These are phyloP conservation scores for Backusella psychrophila DNA, from an alignment of 192 early-diverging fungal species.

Conservation along the genomic window DNA sequence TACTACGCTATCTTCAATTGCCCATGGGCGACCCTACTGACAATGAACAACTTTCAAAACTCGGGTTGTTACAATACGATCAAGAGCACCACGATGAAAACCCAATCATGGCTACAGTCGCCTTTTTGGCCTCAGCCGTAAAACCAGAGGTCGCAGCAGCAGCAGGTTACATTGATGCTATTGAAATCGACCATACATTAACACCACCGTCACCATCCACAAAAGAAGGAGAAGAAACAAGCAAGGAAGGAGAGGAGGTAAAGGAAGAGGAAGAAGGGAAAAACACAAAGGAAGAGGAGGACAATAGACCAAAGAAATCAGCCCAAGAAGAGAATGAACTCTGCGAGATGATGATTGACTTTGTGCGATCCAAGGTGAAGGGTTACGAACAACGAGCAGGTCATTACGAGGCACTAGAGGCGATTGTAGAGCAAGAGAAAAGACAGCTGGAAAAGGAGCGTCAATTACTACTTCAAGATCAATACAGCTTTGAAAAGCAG, in stretches of 20 bases:
- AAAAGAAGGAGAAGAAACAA: constrained; percentile 10
- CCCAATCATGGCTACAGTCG: constrained; percentile 67
- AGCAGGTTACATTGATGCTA: constrained; percentile 56
- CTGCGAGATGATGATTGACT: constrained; percentile 62
- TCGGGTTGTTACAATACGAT: constrained; percentile 72
- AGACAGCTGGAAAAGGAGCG: constrained; percentile 73
- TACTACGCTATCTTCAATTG: constrained; percentile 85
- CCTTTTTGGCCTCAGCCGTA: constrained; percentile 86
- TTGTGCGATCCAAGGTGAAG: constrained; percentile 80
- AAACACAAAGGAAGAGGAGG: neutral
- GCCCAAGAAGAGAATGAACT: constrained; percentile 84
- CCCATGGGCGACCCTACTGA: constrained; percentile 85
- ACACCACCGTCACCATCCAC: neutral
- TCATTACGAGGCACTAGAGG: constrained; percentile 91
- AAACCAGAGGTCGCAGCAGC: constrained; percentile 84
- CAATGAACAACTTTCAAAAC: constrained; percentile 37
- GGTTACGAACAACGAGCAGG: constrained; percentile 83
- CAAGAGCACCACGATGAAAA: constrained; percentile 46
- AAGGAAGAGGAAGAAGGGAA: neutral
- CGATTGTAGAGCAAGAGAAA: constrained; percentile 82
- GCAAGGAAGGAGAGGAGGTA: constrained; percentile 28
- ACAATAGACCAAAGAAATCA: constrained; percentile 1
- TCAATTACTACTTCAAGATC: constrained; percentile 55
- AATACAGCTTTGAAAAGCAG: constrained; percentile 49
- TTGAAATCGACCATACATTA: neutral